phyloP scores from a whole-genome alignment of 148 eudicot species.

The Rhododendron ovatum region DNA sequence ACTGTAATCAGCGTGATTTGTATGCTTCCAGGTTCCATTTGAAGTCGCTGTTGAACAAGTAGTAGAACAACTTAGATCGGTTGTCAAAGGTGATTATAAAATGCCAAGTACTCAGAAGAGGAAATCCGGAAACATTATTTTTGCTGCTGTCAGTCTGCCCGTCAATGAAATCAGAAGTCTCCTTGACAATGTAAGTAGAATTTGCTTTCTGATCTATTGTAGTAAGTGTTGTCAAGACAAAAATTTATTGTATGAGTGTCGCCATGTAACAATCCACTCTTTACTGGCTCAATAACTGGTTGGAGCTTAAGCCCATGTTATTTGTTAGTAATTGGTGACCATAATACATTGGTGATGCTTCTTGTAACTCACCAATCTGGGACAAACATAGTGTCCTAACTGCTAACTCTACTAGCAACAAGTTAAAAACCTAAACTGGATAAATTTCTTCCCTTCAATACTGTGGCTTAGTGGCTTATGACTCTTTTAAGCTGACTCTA shows the following conservation, averaged over 20 bases:
- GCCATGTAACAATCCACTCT: neutral
- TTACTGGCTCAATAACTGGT: neutral
- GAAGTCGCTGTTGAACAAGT: conserved; percentile 59
- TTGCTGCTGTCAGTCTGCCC: conserved; percentile 75
- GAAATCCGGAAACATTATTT: conserved; percentile 65
- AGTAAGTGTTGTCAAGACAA: neutral
- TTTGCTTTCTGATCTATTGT: neutral
- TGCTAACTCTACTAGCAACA: neutral
- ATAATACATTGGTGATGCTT: neutral
- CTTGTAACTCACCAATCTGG: neutral
- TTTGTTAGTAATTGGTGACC: neutral
- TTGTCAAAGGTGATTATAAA: conserved; percentile 63
- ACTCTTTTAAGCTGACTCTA: neutral
- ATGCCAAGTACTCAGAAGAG: conserved; percentile 63
- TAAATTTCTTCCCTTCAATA: neutral
- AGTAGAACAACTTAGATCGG: conserved; percentile 55
- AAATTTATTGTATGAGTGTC: neutral
- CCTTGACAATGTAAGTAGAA: conserved; percentile 47
- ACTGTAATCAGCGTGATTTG: neutral
- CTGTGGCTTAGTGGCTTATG: neutral
- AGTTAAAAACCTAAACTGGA: neutral
- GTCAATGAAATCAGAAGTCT: conserved; percentile 43
- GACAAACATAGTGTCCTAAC: neutral
- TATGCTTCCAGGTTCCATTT: conserved; percentile 72
- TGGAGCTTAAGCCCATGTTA: neutral